Percentiles rank a stretch among this genome's conserved stretches.
Evolutionary conservation across 805 yeast species (phyloP).

Genomic region (Candida verbasci): DNA sequence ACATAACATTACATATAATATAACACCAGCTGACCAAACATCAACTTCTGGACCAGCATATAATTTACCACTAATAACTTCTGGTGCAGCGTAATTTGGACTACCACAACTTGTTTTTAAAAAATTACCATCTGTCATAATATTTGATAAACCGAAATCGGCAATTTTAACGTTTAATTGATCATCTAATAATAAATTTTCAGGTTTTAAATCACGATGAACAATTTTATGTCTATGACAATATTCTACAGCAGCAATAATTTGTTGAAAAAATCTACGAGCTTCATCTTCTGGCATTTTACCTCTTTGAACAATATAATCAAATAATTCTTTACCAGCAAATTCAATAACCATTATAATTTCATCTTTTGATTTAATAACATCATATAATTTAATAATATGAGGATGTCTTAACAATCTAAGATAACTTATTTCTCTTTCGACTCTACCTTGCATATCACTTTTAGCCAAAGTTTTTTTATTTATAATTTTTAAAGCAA

Average conservation of each 20-base stretch:
- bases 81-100: conserved; percentile 97
- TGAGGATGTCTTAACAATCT: conserved; percentile 91
- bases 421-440: conserved; percentile 87
- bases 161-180: conserved; percentile 91
- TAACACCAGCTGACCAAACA: conserved; percentile 97
- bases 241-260: conserved; percentile 93
- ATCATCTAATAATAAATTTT: conserved; percentile 84
- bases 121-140: conserved; percentile 97
- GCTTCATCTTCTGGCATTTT: conserved; percentile 91
- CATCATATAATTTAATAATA: conserved; percentile 92
- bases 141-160: conserved; percentile 90
- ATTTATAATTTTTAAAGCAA: conserved; percentile 89
- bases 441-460: conserved; percentile 96
- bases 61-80: conserved; percentile 88
- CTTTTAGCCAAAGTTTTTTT: conserved; percentile 87
- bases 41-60: conserved; percentile 99
- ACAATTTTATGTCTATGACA: conserved; percentile 96
- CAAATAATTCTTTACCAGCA: conserved; percentile 95
- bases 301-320: conserved; percentile 91
- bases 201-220: conserved; percentile 95
- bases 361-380: conserved; percentile 90
- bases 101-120: conserved; percentile 93
- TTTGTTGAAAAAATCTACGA: conserved; percentile 90
- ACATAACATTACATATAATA: conserved; percentile 90
- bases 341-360: conserved; percentile 96